Evolutionary conservation across 352 stramenopile species (phyloP).

Genomic region (Peronospora belbahrii): DNA sequence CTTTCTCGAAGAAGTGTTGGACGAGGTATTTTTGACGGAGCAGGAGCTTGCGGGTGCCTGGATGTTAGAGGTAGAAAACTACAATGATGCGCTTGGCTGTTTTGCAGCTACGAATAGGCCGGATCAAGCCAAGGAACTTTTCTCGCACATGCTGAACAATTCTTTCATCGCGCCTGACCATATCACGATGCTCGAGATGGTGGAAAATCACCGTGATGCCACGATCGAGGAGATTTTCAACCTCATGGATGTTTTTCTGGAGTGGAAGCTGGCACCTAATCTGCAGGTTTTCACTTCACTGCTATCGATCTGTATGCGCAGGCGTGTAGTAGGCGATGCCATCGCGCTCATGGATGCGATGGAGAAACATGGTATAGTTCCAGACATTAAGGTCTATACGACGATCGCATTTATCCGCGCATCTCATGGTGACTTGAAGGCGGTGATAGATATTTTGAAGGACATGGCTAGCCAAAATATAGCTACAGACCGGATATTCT

Average conservation of each 20-base stretch:
- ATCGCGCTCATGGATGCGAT: slow-evolving; percentile 50
- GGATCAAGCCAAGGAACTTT: slow-evolving; percentile 53
- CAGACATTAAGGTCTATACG: slow-evolving; percentile 60
- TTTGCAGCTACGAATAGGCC: slow-evolving; percentile 41
- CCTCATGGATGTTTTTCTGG: slow-evolving; percentile 65
- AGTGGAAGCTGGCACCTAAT: slow-evolving; percentile 44
- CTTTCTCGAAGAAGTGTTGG: slow-evolving; percentile 57
- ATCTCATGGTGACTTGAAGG: slow-evolving; percentile 41
- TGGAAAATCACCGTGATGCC: slow-evolving; percentile 55
- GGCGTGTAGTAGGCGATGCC: slow-evolving; percentile 46
- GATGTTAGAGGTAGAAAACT: slow-evolving; percentile 59
- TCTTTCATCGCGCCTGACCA: slow-evolving; percentile 46
- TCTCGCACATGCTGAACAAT: slow-evolving; percentile 51
- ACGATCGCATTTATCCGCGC: slow-evolving; percentile 61
- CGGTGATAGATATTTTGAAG: slow-evolving; percentile 37
- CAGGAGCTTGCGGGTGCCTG: slow-evolving; percentile 32
- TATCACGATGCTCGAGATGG: slow-evolving; percentile 75
- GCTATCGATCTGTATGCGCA: slow-evolving; percentile 54
- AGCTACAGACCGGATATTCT: slow-evolving; percentile 46
- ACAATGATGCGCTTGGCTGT: slow-evolving; percentile 72
- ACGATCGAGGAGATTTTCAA: slow-evolving; percentile 56
- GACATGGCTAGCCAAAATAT: slow-evolving; percentile 37
- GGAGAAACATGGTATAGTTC: slow-evolving; percentile 30
- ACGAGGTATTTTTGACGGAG: slow-evolving; percentile 45
- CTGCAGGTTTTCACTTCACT: slow-evolving; percentile 73